Conservation (phyloP, 2,329 filamentous ascomycete species). For the Aspergillus felis region DNA sequence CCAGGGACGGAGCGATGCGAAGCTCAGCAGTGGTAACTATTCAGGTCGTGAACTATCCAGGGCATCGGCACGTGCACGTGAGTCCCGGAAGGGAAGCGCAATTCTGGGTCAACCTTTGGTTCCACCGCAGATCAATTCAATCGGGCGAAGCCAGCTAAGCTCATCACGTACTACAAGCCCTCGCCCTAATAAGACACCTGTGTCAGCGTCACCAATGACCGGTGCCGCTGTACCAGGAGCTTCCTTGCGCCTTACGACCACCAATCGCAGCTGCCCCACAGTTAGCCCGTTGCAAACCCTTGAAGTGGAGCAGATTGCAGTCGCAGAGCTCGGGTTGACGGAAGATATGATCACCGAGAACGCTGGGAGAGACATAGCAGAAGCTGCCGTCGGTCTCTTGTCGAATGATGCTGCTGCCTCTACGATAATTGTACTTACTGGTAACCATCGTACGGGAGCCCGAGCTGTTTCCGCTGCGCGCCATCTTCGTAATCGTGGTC, state of each 20-base stretch:
- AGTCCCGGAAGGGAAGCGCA: constrained; percentile 43
- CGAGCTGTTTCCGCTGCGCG: constrained; percentile 80
- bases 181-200: constrained; percentile 36
- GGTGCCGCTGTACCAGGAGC: constrained; percentile 34
- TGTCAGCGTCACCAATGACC: constrained; percentile 42
- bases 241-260: constrained; percentile 51
- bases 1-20: constrained; percentile 38
- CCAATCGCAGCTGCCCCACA: constrained; percentile 53
- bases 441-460: constrained; percentile 88
- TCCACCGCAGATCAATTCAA: constrained; percentile 30
- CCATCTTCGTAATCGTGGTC: constrained; percentile 78
- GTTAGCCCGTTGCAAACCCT: constrained; percentile 77
- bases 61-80: constrained; percentile 31
- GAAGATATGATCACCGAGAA: constrained; percentile 92
- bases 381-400: constrained; percentile 67
- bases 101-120: constrained; percentile 35
- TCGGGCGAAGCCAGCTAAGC: constrained; percentile 33
- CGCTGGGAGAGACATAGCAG: constrained; percentile 80
- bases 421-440: constrained; percentile 74
- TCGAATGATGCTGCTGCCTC: constrained; percentile 54
- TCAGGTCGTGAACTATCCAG: constrained; percentile 42
- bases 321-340: constrained; percentile 78
- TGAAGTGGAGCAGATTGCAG: constrained; percentile 85
- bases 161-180: constrained; percentile 38
- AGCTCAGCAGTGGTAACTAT: constrained; percentile 45